Evolutionary conservation across 2,329 filamentous ascomycete species (phyloP), one percentile per base, ranked within the genome.

Genomic region (Thielaviopsis euricoi): DNA sequence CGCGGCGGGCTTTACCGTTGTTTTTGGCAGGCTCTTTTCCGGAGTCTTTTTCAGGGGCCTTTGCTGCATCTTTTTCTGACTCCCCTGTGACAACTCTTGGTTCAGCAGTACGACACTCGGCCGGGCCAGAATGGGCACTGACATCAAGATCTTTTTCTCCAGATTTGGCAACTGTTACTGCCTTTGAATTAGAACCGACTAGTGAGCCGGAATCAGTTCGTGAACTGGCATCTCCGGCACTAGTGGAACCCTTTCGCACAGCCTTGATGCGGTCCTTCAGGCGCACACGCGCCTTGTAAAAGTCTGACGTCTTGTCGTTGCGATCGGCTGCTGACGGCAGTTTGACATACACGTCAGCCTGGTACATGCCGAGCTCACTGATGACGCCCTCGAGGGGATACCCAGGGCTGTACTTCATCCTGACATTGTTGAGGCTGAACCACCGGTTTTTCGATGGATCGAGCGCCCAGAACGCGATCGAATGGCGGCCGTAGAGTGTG

Each of bases 1-100:
- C 64, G 9, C 67, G 64, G 12, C 59, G 65, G 6, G 52, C 49
- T 53, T 64, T 70, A 9, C 66, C 19, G 46, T 68, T 69, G 54
- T 56, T 33, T 29, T 64, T 66, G 57, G 65, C 58, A 6, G 60
- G 52, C 64, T 68, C 56, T n/a, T 43, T 43, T n/a, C 3, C 37
- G n/a, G 2, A 13, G 5, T 43, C 37, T 5, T 7, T 17, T 3
- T 10, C 33, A 40, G 5, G 5, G 3, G 5, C 10, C 25, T 26
- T 26, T 26, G 25, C 25, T 4, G 25, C 25, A 4, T 26, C 25
- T n/a, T n/a, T n/a, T n/a, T n/a, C n/a, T n/a, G n/a, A n/a, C n/a
- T n/a, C n/a, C n/a, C n/a, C n/a, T n/a, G n/a, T n/a, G n/a, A n/a
- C n/a, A n/a, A n/a, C n/a, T 26, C 25, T 26, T 26, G 25, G 25